Percentiles rank a stretch among this genome's conserved stretches.
These are phyloP conservation scores for Tympanopsis confertula DNA, from an alignment of 2,329 filamentous ascomycete genomes.

Conservation along the genomic window DNA sequence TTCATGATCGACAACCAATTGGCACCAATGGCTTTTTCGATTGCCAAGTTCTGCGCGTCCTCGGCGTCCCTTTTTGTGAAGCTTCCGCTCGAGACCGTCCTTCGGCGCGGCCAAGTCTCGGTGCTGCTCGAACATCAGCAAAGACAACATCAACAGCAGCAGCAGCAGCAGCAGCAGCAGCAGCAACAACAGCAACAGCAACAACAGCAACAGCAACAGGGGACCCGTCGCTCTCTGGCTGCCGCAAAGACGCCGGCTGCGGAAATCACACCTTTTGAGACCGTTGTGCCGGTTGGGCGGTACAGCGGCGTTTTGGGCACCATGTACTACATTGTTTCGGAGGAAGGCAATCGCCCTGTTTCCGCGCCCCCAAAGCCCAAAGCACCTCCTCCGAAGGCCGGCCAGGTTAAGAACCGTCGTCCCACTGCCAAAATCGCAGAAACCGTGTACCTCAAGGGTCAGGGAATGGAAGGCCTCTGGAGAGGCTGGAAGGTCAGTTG, in stretches of 20 bases:
- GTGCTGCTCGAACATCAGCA: slow-evolving; percentile 48
- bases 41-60: slow-evolving; percentile 72
- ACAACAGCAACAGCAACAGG: slow-evolving; percentile 21
- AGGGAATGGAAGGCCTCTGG: slow-evolving; percentile 59
- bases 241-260: slow-evolving; percentile 6
- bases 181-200: slow-evolving; percentile 7
- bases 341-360: slow-evolving; percentile 60
- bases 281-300: slow-evolving; percentile 67
- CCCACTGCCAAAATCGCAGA: slow-evolving; percentile 20
- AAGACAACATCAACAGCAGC: slow-evolving; percentile 30
- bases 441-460: slow-evolving; percentile 42
- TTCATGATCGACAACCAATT: slow-evolving; percentile 72
- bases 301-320: slow-evolving; percentile 85
- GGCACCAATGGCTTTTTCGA: slow-evolving; percentile 70
- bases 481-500: slow-evolving; percentile 68
- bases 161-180: slow-evolving; percentile 9
- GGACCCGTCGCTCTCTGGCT: slow-evolving; percentile 9
- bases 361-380: slow-evolving; percentile 16
- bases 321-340: slow-evolving; percentile 73
- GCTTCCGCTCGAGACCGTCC: slow-evolving; percentile 81
- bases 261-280: slow-evolving; percentile 39
- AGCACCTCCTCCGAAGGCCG: slow-evolving; percentile 12
- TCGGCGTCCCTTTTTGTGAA: slow-evolving; percentile 73
- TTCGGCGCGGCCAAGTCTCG: slow-evolving; percentile 76
- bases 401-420: slow-evolving; percentile 21